Base-by-base conservation (phyloP, 305 asterid genomes). In the Nicotiana rustica region DNA sequence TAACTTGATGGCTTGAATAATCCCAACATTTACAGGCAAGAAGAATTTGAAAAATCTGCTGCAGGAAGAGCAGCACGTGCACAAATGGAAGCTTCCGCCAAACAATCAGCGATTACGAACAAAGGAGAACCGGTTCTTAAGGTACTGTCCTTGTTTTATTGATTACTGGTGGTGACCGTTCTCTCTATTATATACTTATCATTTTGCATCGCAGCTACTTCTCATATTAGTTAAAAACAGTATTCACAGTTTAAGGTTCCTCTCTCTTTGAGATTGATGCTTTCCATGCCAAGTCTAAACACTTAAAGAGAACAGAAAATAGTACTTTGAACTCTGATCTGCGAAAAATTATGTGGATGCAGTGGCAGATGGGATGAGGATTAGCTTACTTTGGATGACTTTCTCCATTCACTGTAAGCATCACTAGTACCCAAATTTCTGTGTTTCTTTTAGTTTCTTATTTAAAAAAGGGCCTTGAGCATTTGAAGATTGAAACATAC, bases 61-160 rank as follows among this genome's bases (percentile, higher is more conserved):
- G 98, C 92, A 15, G 99, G 99, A 85, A 90, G 97, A 87, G 99
- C 99, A 84, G 98, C 97, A 75, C 92, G 92, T 85, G 99, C 98
- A 67, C 98, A 96, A 88, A 68, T 89, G 79, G 97, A 96, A 10
- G 98, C 99, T 66, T 82, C 86, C 5, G 93, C 98, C 68, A 96
- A 96, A 86, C 98, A 94, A 55, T 86, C 93, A 79, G 87, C 93
- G 38, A 90, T 91, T 78, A 14, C 91, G 29, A 92, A 87, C 84
- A 92, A 85, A 86, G 97, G 97, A 78, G 97, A 94, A 88, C 97
- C 99, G 33, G 93, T 86, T 83, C 96, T 96, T 52, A 94, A 96
- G 98, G 99, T 95, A 89, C 56, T 67, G 10, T 76, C 25, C 41
- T 6, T 76, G 65, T 52, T 41, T 7, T 76, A 47, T n/a, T 66